A percentile compares a stretch with the other conserved stretches of the same genome.
phyloP scores from a whole-genome alignment of 202 grass and related monocot genomes.

The Schoenoplectus tabernaemontani region DNA sequence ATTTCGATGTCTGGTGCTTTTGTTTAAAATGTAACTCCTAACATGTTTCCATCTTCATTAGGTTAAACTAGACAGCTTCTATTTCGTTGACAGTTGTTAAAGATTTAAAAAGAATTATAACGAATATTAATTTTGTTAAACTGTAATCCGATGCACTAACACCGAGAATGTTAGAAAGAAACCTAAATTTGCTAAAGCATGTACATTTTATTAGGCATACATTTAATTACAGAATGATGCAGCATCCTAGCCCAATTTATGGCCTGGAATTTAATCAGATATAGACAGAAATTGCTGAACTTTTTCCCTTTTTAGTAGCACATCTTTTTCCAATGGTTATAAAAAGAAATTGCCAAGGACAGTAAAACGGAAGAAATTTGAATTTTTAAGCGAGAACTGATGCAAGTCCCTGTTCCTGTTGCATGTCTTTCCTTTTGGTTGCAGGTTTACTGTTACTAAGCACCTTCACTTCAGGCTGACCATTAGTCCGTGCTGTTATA shows the following conservation, averaged over 20 bases:
- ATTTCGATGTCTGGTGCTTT: background rate
- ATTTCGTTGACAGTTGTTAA: background rate
- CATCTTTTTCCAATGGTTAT: constrained; percentile 11
- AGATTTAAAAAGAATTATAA: background rate
- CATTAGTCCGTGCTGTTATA: background rate
- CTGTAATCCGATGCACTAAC: background rate
- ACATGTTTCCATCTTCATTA: background rate
- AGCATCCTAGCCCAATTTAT: background rate
- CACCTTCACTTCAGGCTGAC: background rate
- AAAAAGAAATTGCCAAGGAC: background rate
- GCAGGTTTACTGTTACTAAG: constrained; percentile 13
- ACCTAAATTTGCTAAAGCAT: background rate
- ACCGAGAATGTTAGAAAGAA: background rate
- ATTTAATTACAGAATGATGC: background rate
- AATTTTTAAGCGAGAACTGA: constrained; percentile 20
- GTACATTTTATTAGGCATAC: background rate
- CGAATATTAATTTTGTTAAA: background rate
- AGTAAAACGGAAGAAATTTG: background rate
- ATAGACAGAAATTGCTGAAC: background rate
- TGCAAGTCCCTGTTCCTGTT: constrained; percentile 18
- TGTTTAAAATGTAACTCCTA: background rate
- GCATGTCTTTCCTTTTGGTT: constrained; percentile 14
- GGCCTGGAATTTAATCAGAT: background rate
- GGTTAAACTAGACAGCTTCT: background rate
- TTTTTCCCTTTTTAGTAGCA: background rate